Evolutionary conservation across 2,329 filamentous ascomycete genomes (phyloP), one percentile per base, ranked within the genome.

Genomic region (Alternaria gansuensis): DNA sequence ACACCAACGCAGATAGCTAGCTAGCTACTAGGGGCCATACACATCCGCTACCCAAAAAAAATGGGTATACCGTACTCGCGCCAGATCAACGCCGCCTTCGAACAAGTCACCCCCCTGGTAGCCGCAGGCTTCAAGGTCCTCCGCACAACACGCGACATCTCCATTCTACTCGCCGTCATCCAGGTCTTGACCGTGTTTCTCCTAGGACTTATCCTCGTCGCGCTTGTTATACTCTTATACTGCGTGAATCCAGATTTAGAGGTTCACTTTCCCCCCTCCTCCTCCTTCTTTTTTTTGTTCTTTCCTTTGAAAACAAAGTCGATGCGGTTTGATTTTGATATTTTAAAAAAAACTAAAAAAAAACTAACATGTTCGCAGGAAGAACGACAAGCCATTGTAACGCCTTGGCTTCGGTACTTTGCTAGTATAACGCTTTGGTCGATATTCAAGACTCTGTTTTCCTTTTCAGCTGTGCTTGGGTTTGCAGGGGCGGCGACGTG

Each of bases 61-160:
- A 84, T 84, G 82, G 82, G 82, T 11, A 80, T 84, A 51, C 83
- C 82, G 1, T 84, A 83, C 72, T 83, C 80, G 13, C 80, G 79
- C 65, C 77, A 84, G 61, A 84, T 84, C 64, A 80, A 83, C 65
- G 74, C 79, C 2, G 82, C 82, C 36, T 83, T 84, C 69, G 79
- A 82, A 59, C 81, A 84, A 73, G 82, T 85, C 28, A 83, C 82
- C 0, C 82, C 83, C 0, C 79, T 85, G 4, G 82, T 84, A 3
- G 80, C 79, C 1, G 79, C 78, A 0, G 82, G 80, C 24, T 84
- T 80, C 73, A 73, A 82, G 62, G 80, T 84, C 26, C 75, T 84
- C 2, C 75, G 79, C 55, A 84, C 82, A 0, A 83, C 79, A 8
- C 81, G 80, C 57, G 81, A 84, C 64, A 83, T 84, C 48, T 79